A percentile compares a stretch with the other conserved stretches of the same genome.
Conservation (phyloP, 2,329 filamentous ascomycete genomes). For the Talaromyces rugulosus region DNA sequence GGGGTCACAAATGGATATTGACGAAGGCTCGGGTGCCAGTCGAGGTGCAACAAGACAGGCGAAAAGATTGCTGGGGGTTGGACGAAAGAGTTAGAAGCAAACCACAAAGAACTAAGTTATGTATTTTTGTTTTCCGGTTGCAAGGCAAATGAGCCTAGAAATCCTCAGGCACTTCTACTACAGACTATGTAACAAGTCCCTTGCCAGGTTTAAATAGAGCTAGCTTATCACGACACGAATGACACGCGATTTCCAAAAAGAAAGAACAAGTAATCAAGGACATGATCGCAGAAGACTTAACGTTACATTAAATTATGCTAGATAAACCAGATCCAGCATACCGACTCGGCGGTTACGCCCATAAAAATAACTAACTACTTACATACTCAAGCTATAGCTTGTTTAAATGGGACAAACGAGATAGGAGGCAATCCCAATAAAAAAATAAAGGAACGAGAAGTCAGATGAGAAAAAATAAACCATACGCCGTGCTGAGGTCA, state of each 20-base stretch:
- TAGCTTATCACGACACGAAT: not conserved
- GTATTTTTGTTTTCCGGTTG: not conserved
- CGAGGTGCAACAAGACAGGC: slow-evolving; percentile 24
- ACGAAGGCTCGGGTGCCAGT: slow-evolving; percentile 28
- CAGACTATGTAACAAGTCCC: not conserved
- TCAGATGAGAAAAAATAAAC: not conserved
- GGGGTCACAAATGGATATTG: slow-evolving; percentile 36
- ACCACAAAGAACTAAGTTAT: not conserved
- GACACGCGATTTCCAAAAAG: not conserved
- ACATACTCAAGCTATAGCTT: not conserved
- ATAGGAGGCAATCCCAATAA: not conserved
- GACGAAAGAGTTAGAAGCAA: slow-evolving; percentile 25
- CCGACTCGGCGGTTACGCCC: not conserved
- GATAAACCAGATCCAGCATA: slow-evolving; percentile 16
- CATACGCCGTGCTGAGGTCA: not conserved
- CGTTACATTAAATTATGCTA: slow-evolving; percentile 12
- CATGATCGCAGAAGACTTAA: not conserved
- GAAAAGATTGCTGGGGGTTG: slow-evolving; percentile 31
- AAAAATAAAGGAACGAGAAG: not conserved
- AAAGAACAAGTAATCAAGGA: not conserved
- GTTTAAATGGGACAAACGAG: not conserved
- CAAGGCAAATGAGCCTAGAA: not conserved
- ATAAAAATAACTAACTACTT: not conserved
- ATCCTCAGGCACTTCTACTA: not conserved
- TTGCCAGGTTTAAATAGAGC: not conserved